Evolutionary conservation across 1,139 yeast species (phyloP), one percentile per base, ranked within the genome.

Genomic region (Trichomonascaceae sp.): DNA sequence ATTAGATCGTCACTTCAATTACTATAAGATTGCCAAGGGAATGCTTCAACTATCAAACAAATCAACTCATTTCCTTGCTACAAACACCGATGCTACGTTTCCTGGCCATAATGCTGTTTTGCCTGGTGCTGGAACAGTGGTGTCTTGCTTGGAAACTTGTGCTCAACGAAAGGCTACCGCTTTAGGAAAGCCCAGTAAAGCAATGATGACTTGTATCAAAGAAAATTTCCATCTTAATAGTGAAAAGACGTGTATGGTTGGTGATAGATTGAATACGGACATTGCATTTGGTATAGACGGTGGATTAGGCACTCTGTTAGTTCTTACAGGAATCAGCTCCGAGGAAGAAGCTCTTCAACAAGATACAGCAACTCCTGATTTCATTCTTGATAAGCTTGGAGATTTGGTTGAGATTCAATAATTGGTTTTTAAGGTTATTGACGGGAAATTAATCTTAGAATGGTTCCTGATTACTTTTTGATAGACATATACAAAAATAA

Each of bases 51-150:
- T 93, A 52, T 80, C 79, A 60, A 78, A 85, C 60, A 83, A 85
- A 51, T 75, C 80, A 1, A 76, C 89, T 5, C 81, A 86, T 43
- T 93, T 90, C 68, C 77, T 95, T 60, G 98, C 97, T 30, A 93
- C 99, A n/a, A 93, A 93, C 68, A 86, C 87, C 49, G 99, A 93
- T 68, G 86, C 96, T 1, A 93, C 99, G 0, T 93, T 84, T 74
- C 99, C 99, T 4, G 82, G 87, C 55, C 85, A 87, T 67, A 96
- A 96, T 1, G 78, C 82, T 62, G 79, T 87, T 53, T 77, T 93
- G 53, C 95, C 96, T 27, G 99, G 99, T 20, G 98, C 99, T 1
- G 99, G 99, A 0, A 85, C 97, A 2, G 82, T 89, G 60, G 85
- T 93, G 50, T 88, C 89, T 60, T 78, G 91, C 0, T 82, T 89